Evolutionary conservation across 2,329 filamentous ascomycete species (phyloP).

Genomic region (Neofusicoccum sp.): DNA sequence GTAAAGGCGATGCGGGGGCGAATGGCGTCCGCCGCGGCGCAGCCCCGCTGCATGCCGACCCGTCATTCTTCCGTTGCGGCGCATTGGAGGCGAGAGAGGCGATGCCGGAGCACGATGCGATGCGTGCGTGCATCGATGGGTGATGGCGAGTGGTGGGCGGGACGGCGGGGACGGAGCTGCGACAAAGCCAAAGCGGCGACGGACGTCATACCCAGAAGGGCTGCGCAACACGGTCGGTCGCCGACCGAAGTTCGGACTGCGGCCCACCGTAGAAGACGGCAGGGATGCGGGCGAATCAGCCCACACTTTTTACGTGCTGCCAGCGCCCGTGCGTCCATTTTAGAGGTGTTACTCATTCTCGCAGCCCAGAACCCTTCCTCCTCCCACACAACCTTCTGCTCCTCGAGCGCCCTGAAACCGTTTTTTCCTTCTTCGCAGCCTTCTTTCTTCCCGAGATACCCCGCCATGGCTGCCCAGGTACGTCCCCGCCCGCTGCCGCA

Average conservation of each 20-base stretch:
- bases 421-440: not conserved
- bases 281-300: not conserved
- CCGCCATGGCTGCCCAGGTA: slow-evolving; percentile 17
- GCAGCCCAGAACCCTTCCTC: not conserved
- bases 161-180: not conserved
- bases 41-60: not conserved
- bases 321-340: slow-evolving; percentile 15
- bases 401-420: not conserved
- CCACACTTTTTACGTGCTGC: not conserved
- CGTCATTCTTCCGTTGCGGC: not conserved
- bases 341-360: not conserved
- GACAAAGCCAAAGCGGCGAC: not conserved
- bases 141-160: not conserved
- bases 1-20: not conserved
- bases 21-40: not conserved
- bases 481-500: not conserved
- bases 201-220: not conserved
- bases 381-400: not conserved
- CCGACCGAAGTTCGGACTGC: too few relatives aligned
- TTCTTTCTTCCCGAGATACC: not conserved
- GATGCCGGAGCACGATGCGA: not conserved
- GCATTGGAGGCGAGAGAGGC: not conserved
- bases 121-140: not conserved
- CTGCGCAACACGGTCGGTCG: not conserved
- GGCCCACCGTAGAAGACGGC: not conserved